Percentiles rank a stretch among this genome's conserved stretches.
These are phyloP conservation scores for Colletotrichum abscissum DNA, from an alignment of 2,329 filamentous ascomycete genomes.

Conservation along the genomic window DNA sequence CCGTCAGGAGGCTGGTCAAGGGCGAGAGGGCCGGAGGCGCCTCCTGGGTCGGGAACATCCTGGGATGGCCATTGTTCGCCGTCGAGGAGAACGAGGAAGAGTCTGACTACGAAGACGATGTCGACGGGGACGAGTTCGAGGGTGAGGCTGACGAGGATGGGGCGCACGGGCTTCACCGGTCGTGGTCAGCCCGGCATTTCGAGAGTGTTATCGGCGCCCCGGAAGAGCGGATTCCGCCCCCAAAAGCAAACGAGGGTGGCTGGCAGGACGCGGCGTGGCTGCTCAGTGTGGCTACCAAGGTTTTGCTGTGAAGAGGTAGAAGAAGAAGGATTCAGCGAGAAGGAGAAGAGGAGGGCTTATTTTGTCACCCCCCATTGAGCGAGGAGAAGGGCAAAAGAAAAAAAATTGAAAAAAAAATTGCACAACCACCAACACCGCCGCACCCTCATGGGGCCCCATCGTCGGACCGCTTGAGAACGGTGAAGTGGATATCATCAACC, in stretches of 20 bases:
- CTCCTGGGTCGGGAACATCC: conserved; percentile 68
- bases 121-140: conserved; percentile 47
- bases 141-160: conserved; percentile 40
- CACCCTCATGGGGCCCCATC: neutral
- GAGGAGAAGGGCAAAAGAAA: neutral
- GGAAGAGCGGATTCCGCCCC: conserved; percentile 59
- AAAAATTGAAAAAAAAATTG: neutral
- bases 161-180: conserved; percentile 45
- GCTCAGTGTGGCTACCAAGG: conserved; percentile 71
- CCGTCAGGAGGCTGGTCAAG: conserved; percentile 67
- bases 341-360: neutral
- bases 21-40: conserved; percentile 62
- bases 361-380: neutral
- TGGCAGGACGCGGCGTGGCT: conserved; percentile 78
- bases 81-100: conserved; percentile 70
- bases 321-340: neutral
- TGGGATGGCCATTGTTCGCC: conserved; percentile 72
- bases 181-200: conserved; percentile 48
- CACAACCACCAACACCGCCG: neutral
- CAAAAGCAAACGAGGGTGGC: conserved; percentile 65
- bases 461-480: conserved; percentile 1
- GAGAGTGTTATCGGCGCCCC: conserved; percentile 54
- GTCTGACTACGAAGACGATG: conserved; percentile 51
- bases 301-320: conserved; percentile 60
- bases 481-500: conserved; percentile 29